phyloP scores from a whole-genome alignment of 2,329 filamentous ascomycete species.

The Colletotrichum acutatum region DNA sequence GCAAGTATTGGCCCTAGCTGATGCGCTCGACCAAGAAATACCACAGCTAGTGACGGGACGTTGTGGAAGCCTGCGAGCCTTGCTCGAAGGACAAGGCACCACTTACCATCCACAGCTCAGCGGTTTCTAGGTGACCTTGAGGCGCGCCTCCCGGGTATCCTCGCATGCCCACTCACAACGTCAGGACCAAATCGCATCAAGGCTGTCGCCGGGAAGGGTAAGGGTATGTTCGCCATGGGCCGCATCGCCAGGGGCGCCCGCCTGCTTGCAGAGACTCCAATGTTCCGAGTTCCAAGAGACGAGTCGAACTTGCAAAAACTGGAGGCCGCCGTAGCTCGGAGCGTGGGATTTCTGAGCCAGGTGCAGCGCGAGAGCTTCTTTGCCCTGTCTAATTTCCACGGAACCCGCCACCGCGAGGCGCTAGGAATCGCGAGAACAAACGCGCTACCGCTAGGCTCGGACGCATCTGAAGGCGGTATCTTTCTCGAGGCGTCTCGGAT shows the following conservation, averaged over 20 bases:
- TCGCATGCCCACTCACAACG: background rate
- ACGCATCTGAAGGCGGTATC: constrained; percentile 23
- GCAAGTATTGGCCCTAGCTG: background rate
- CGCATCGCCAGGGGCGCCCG: background rate
- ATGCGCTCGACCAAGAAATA: background rate
- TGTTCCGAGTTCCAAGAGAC: background rate
- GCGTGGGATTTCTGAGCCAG: background rate
- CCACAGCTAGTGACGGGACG: background rate
- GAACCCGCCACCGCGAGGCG: background rate
- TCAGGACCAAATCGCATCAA: background rate
- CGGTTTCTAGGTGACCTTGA: background rate
- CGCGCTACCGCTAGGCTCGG: background rate
- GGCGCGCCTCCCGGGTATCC: background rate
- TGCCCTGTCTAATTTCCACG: background rate
- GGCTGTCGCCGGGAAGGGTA: background rate
- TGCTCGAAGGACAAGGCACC: background rate
- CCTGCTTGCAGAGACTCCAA: background rate
- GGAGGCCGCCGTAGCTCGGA: background rate
- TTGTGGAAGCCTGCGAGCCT: background rate
- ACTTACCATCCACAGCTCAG: background rate
- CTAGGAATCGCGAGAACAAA: constrained; percentile 35
- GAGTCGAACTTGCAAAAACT: background rate
- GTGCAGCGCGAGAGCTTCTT: background rate
- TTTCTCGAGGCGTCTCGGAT: constrained; percentile 40
- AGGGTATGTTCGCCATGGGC: background rate